Evolutionary conservation across 1,284 basidiomycete genomes (phyloP).

Genomic region (Pseudozyma tsukubaensis): DNA sequence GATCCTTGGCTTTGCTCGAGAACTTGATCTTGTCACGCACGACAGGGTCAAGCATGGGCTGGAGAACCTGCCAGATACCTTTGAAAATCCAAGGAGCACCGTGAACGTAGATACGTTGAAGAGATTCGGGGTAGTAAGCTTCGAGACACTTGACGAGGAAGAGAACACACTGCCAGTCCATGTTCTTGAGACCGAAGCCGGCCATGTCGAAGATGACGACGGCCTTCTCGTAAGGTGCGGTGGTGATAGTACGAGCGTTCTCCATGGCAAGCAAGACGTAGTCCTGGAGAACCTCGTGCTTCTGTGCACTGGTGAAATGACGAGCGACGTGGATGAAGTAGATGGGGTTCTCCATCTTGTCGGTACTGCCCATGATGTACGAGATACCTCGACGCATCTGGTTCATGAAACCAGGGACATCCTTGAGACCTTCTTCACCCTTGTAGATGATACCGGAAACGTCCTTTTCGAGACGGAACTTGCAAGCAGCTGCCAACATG

Average conservation of each 20-base stretch:
- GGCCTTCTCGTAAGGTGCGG: conserved; percentile 65
- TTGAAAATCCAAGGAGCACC: conserved; percentile 68
- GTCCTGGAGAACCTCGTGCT: conserved; percentile 66
- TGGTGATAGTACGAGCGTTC: conserved; percentile 62
- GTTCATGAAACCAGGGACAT: conserved; percentile 68
- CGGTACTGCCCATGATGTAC: conserved; percentile 67
- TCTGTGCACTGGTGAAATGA: conserved; percentile 67
- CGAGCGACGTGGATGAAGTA: conserved; percentile 69
- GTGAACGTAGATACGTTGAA: conserved; percentile 68
- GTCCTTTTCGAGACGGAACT: conserved; percentile 68
- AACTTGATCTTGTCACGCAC: conserved; percentile 69
- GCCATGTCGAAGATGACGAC: conserved; percentile 67
- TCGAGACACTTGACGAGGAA: conserved; percentile 68
- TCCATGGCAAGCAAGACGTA: conserved; percentile 68
- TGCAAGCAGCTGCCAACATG: conserved; percentile 67
- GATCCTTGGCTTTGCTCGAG: conserved; percentile 63
- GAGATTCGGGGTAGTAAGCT: conserved; percentile 68
- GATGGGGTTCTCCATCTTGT: conserved; percentile 64
- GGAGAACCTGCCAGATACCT: conserved; percentile 67
- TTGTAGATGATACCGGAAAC: conserved; percentile 64
- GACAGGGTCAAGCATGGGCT: conserved; percentile 68
- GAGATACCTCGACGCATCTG: conserved; percentile 68
- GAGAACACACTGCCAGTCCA: conserved; percentile 68
- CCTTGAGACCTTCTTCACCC: conserved; percentile 67
- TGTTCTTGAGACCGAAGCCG: conserved; percentile 68